Evolutionary conservation across 257 asterid species (phyloP).

Genomic region (Scutellaria galericulata): DNA sequence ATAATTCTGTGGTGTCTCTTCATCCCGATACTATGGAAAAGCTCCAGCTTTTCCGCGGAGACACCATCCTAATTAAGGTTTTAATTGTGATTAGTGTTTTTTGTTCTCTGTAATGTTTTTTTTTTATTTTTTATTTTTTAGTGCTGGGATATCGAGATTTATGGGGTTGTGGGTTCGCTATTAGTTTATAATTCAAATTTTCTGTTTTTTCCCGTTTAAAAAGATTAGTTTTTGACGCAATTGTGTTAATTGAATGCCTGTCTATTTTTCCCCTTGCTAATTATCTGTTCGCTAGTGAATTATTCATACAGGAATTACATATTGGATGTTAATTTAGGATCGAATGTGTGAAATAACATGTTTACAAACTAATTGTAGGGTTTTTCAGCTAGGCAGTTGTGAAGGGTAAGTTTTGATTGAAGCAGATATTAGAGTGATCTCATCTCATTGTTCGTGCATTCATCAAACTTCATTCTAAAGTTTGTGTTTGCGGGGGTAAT

Average conservation of each 20-base stretch:
- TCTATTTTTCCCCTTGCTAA: background rate
- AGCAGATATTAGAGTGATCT: background rate
- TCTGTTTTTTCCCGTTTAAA: background rate
- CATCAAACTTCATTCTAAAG: background rate
- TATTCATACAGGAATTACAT: no score
- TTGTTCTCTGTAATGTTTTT: background rate
- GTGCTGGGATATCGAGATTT: background rate
- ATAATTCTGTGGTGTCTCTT: constrained; percentile 77
- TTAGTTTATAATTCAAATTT: background rate
- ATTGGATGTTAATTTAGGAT: background rate
- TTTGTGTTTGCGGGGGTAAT: background rate
- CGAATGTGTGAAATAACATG: background rate
- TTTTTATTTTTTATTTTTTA: no score
- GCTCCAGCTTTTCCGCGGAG: constrained; percentile 90
- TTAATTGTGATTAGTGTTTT: constrained; percentile 13
- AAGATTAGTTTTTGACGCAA: background rate
- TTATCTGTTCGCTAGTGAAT: background rate
- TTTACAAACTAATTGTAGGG: no score
- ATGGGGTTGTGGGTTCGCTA: background rate
- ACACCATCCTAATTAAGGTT: constrained; percentile 88
- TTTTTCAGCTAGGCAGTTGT: no score
- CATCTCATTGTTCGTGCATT: background rate
- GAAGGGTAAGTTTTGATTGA: background rate
- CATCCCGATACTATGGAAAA: constrained; percentile 88
- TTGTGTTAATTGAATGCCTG: background rate